Evolutionary conservation across 78 protist genomes (phyloP).

Genomic region (Protostelium mycophagum): DNA sequence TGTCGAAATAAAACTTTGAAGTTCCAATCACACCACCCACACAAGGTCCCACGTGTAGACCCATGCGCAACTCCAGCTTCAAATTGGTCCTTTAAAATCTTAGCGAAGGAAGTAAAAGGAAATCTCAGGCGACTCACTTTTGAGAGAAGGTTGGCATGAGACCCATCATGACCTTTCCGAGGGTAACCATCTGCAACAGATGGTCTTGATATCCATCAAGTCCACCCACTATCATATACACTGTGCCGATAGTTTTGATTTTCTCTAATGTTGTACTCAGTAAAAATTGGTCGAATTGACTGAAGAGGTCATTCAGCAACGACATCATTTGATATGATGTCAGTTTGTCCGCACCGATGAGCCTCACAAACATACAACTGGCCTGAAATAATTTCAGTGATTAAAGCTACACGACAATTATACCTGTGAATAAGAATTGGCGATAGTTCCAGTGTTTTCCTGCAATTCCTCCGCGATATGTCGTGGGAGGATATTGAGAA

Average conservation of each 20-base stretch:
- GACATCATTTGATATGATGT: neutral
- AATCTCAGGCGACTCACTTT: neutral
- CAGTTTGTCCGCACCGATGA: neutral
- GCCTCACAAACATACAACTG: neutral
- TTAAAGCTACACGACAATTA: neutral
- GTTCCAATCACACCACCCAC: slow-evolving; percentile 71
- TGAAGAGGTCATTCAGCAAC: slow-evolving; percentile 5
- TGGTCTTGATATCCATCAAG: neutral
- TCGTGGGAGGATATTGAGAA: slow-evolving; percentile 1
- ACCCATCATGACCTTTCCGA: neutral
- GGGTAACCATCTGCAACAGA: neutral
- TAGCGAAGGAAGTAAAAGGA: too few species aligned
- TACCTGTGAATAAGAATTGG: neutral
- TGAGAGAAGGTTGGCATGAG: neutral
- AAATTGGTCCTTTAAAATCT: too few species aligned
- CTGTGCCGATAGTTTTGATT: slow-evolving; percentile 49
- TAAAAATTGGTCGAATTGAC: neutral
- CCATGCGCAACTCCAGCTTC: slow-evolving; percentile 14
- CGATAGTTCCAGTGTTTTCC: neutral
- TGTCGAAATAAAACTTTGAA: slow-evolving; percentile 38
- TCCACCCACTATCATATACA: slow-evolving; percentile 23
- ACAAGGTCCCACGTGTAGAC: slow-evolving; percentile 58
- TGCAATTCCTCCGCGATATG: neutral
- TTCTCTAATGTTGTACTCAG: slow-evolving; percentile 19
- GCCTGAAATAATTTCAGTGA: neutral